A percentile compares a stretch with the other conserved stretches of the same genome.
Evolutionary conservation across 1,284 basidiomycete genomes (phyloP).

Genomic region (Tausonia pullulans): DNA sequence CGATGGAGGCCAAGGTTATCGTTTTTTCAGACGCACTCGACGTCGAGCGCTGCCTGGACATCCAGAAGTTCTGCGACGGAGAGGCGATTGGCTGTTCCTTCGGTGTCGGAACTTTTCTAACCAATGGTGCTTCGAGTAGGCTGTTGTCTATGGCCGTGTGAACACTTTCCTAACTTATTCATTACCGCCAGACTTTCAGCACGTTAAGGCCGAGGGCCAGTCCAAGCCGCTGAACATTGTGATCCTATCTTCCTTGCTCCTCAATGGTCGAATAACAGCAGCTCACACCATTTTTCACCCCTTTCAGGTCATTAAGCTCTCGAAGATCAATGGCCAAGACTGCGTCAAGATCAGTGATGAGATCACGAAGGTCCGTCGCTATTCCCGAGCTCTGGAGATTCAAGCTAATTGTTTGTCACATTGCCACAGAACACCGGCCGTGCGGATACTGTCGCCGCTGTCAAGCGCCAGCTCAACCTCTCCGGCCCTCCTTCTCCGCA

Average conservation of each 20-base stretch:
- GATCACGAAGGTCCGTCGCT: constrained; percentile 53
- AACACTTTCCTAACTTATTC: too few species aligned
- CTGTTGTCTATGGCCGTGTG: constrained; percentile 31
- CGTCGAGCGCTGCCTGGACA: constrained; percentile 53
- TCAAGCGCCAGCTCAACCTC: too few species aligned
- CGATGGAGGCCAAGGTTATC: constrained; percentile 54
- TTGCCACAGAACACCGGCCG: too few species aligned
- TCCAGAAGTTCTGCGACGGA: constrained; percentile 55
- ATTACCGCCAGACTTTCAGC: too few species aligned
- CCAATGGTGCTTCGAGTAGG: constrained; percentile 56
- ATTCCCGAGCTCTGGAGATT: too few species aligned
- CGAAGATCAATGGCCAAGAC: constrained; percentile 54
- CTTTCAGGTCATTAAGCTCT: constrained; percentile 60
- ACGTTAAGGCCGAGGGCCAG: constrained; percentile 33
- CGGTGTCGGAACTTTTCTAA: constrained; percentile 82
- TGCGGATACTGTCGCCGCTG: too few species aligned
- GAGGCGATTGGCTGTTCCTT: constrained; percentile 67
- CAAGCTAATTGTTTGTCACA: too few species aligned
- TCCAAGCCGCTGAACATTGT: constrained; percentile 79
- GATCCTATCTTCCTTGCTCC: too few species aligned
- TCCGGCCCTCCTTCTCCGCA: too few species aligned
- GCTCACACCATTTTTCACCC: neutral
- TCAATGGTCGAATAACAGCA: too few species aligned
- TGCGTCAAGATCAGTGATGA: constrained; percentile 93
- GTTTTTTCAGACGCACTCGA: constrained; percentile 74